These are phyloP conservation scores for Apocynum venetum DNA, from an alignment of 257 asterid genomes.

Conservation along the genomic window DNA sequence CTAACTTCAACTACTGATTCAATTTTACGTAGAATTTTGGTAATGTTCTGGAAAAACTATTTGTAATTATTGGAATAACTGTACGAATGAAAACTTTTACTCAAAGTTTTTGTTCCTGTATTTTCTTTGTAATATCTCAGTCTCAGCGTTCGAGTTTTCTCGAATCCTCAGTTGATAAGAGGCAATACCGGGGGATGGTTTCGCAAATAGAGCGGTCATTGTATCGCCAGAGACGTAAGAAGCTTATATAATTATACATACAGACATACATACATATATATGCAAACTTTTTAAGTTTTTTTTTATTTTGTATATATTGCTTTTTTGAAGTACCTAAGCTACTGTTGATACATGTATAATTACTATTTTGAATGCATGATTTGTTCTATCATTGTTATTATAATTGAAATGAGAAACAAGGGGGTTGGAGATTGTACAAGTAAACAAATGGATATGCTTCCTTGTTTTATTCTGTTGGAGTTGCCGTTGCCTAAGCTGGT, in stretches of 20 bases:
- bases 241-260: background rate
- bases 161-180: constrained; percentile 25
- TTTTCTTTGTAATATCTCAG: constrained; percentile 25
- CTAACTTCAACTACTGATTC: constrained; percentile 34
- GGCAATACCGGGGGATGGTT: constrained; percentile 25
- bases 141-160: constrained; percentile 27
- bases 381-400: background rate
- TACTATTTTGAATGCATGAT: background rate
- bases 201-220: constrained; percentile 33
- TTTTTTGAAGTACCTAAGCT: background rate
- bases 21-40: constrained; percentile 37
- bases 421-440: background rate
- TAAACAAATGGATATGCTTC: background rate
- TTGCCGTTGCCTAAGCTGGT: no score
- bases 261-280: no score
- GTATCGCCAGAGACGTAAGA: constrained; percentile 49
- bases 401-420: constrained; percentile 1
- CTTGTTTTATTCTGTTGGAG: no score
- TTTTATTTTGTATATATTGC: background rate
- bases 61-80: background rate
- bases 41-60: constrained; percentile 18
- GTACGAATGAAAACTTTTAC: background rate
- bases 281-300: no score
- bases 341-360: no score
- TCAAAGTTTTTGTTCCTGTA: background rate